A percentile compares a stretch with the other conserved stretches of the same genome.
These are phyloP conservation scores for Darksidea phi DNA, from an alignment of 495 filamentous ascomycete species.

Conservation along the genomic window DNA sequence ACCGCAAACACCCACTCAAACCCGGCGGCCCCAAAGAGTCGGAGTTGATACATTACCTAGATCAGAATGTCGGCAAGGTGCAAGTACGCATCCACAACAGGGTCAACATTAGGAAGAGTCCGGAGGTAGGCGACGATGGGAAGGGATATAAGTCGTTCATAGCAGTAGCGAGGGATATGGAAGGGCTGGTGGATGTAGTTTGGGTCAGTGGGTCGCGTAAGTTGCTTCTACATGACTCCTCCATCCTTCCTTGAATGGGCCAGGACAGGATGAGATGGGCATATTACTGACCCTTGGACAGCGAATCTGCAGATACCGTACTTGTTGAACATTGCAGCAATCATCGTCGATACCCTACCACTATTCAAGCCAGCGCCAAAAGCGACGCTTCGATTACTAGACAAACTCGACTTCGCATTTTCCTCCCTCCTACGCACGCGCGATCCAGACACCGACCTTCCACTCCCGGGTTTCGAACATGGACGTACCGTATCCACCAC, in stretches of 20 bases:
- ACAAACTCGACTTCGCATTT: slow-evolving; percentile 78
- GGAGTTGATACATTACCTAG: slow-evolving; percentile 67
- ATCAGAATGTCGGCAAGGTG: slow-evolving; percentile 60
- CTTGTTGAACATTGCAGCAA: slow-evolving; percentile 70
- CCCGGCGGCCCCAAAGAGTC: slow-evolving; percentile 76
- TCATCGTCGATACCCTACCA: slow-evolving; percentile 63
- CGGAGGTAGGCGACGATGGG: slow-evolving; percentile 47
- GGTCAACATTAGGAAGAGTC: slow-evolving; percentile 44
- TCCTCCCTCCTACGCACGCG: slow-evolving; percentile 65
- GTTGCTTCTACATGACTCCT: slow-evolving; percentile 37
- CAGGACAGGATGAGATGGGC: not conserved
- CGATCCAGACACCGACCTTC: slow-evolving; percentile 62
- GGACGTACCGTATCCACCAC: slow-evolving; percentile 51
- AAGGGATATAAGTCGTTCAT: slow-evolving; percentile 66
- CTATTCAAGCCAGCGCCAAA: slow-evolving; percentile 65
- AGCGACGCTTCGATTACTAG: slow-evolving; percentile 64
- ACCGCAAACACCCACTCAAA: slow-evolving; percentile 62
- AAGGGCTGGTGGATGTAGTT: slow-evolving; percentile 68
- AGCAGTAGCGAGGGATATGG: slow-evolving; percentile 68
- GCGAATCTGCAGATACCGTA: slow-evolving; percentile 81
- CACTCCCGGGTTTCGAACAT: slow-evolving; percentile 64
- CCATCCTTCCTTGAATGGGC: not conserved
- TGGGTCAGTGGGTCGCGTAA: slow-evolving; percentile 82
- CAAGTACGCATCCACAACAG: slow-evolving; percentile 75
- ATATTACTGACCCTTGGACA: slow-evolving; percentile 39